Evolutionary conservation across 2,329 filamentous ascomycete species (phyloP), one percentile per base, ranked within the genome.

Genomic region (Alternaria infectoria): DNA sequence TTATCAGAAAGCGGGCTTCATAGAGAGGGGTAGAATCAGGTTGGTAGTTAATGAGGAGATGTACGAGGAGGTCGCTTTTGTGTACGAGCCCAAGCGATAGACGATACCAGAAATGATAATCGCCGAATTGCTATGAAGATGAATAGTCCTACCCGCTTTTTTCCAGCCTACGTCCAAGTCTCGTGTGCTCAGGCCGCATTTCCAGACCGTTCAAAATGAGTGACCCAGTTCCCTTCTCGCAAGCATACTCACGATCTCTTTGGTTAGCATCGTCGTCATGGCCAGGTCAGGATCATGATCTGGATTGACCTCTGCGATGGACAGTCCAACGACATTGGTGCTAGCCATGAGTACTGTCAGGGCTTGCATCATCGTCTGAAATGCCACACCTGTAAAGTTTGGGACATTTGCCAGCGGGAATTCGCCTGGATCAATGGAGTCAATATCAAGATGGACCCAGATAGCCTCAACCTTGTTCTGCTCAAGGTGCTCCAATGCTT

Each of bases 331-430:
- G 25, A 51, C 28, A 55, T 71, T 71, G 30, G 66, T 60, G 56
- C 69, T 71, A 25, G 51, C 55, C 57, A 75, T 26, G 49, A 75
- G 68, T 12, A 66, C 57, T 36, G 61, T 63, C 6, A 72, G 11
- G n/a, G 69, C 68, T 17, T 21, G 19, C 69, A 74, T 73, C 25
- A 61, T 61, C 23, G 69, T 49, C 36, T 65, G 62, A 52, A 71
- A 75, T 10, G 46, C 57, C n/a, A 73, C 47, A 5, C 73, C 70
- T 3, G 70, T 75, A 36, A 54, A 74, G 44, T 62, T 73, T 43
- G 70, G 69, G 44, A 75, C 67, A 57, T 75, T 74, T 19, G 64
- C 68, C 54, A 74, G 23, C 19, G 73, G 72, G 50, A 72, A 75
- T 17, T 61, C 40, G 4, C 64, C 61, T 3, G 70, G 72, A 61